Evolutionary conservation across 2,329 filamentous ascomycete species (phyloP), one percentile per base, ranked within the genome.

Genomic region (Colletotrichum cuscutae): DNA sequence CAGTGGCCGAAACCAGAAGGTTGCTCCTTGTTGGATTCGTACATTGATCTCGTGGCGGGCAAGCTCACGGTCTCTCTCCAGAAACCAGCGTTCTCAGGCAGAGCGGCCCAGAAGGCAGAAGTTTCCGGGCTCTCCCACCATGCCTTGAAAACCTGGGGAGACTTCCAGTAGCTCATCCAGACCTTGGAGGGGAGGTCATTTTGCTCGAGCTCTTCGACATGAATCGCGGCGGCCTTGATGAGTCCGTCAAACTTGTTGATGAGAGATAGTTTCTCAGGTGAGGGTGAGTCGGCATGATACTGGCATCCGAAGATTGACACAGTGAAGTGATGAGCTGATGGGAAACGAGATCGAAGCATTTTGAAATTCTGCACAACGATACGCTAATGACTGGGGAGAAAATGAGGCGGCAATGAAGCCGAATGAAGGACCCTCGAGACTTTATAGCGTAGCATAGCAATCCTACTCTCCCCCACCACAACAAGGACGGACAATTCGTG

Each of bases 141-240:
- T 32, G 59, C 15, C 69, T 72, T 72, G 59, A 72, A 72, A 13
- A 37, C 24, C 53, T 72, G 65, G 13, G 69, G 69, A 9, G 69
- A 63, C 13, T 56, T 54, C 69, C 69, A 72, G 59, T 72, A 72
- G 65, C 69, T 72, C 69, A 72, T 72, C 69, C 69, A 72, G 53
- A 72, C 53, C 65, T 72, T 72, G 19, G 69, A 72, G 4, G 69
- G 69, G 7, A 72, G 69, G 37, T 72, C 69, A 28, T 72, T 72
- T 30, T 72, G 69, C 65, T 72, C 69, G 13, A 72, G 69, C 59
- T 72, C 69, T 37, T 72, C 69, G 52, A 72, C 69, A 54, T 72
- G 65, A 54, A 72, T 68, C 13, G 65, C 69, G 24, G 69, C 65
- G 30, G 28, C 30, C 58, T 68, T 72, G 65, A 72, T 63, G 53